Evolutionary conservation across 331 rosid genomes (phyloP), one percentile per base, ranked within the genome.

Genomic region (Malus hybrid): DNA sequence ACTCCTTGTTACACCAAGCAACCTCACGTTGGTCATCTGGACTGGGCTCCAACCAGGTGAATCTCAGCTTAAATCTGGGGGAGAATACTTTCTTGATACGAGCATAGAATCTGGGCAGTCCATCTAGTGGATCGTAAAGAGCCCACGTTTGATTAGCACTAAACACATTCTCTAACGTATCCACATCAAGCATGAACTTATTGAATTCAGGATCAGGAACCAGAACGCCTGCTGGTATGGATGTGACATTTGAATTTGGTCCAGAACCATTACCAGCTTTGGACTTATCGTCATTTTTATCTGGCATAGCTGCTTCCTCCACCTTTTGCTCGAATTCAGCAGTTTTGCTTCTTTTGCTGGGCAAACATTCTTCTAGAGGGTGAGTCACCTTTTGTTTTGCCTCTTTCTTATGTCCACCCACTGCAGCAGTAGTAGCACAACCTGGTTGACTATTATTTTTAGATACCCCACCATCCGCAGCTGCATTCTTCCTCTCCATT

Each of bases 61-160:
- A 62, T 80, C 48, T 66, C 76, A 86, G 76, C 80, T 77, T 84
- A 70, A 83, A 87, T 28, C 52, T 77, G 75, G 83, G 74, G 14
- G 73, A 74, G 76, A 80, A 11, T 36, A 87, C 85, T 76, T 79
- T 87, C 75, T 71, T 87, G 66, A 87, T 42, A 32, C 74, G 72
- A 12, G 86, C 88, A 75, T 84, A 87, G 70, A 78, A 87, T 82
- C 90, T 84, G 19, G 90, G 90, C 88, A 87, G 82, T n/a, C 80
- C 75, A 72, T 84, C 88, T 28, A 29, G 24, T 42, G 74, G 54
- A 73, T 87, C 90, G 76, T 79, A 87, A 15, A 80, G 61, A 15
- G 88, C 88, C 90, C 90, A 87, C 0, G 61, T 66, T 66, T 87
- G 90, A 71, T 80, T 66, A 52, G 59, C 83, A 46, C 70, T 80